These are phyloP conservation scores for Phytophthora fragariae DNA, from an alignment of 352 stramenopile species.

Conservation along the genomic window DNA sequence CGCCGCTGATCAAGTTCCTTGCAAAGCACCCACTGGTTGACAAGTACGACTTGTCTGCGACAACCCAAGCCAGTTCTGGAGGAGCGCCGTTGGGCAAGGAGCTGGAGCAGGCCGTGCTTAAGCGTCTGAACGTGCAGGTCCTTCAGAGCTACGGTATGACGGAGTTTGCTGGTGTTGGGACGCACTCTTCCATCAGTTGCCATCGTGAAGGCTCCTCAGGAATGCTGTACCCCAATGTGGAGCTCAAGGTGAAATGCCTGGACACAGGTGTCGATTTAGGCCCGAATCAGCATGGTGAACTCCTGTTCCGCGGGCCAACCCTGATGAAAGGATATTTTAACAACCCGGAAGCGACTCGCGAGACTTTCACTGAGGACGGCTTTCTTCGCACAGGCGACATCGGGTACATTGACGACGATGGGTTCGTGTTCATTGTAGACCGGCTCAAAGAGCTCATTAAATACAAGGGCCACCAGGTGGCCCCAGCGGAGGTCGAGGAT, in stretches of 20 bases:
- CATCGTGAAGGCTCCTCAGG: constrained; percentile 46
- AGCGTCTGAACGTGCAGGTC: constrained; percentile 60
- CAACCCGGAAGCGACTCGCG: constrained; percentile 74
- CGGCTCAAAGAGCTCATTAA: constrained; percentile 95
- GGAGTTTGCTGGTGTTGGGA: constrained; percentile 47
- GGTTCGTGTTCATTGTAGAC: constrained; percentile 92
- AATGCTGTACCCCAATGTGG: constrained; percentile 55
- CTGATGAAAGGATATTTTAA: constrained; percentile 94
- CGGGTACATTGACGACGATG: constrained; percentile 89
- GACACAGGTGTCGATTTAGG: constrained; percentile 48
- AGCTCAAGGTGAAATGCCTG: constrained; percentile 59
- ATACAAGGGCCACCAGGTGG: constrained; percentile 92
- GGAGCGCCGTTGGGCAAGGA: constrained; percentile 53
- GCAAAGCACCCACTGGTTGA: constrained; percentile 86
- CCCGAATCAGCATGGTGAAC: constrained; percentile 62
- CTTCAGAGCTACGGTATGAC: constrained; percentile 70
- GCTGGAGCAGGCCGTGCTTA: constrained; percentile 59
- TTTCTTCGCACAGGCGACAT: constrained; percentile 93
- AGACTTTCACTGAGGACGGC: constrained; percentile 71
- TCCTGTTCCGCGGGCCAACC: constrained; percentile 86
- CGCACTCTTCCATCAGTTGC: constrained; percentile 34
- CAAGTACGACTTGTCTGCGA: constrained; percentile 77
- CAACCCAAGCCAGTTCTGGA: constrained; percentile 73
- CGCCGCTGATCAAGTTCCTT: constrained; percentile 74
- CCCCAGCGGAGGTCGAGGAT: constrained; percentile 91